phyloP scores from a whole-genome alignment of 345 rosid species.

The Pelargonium nanum region DNA sequence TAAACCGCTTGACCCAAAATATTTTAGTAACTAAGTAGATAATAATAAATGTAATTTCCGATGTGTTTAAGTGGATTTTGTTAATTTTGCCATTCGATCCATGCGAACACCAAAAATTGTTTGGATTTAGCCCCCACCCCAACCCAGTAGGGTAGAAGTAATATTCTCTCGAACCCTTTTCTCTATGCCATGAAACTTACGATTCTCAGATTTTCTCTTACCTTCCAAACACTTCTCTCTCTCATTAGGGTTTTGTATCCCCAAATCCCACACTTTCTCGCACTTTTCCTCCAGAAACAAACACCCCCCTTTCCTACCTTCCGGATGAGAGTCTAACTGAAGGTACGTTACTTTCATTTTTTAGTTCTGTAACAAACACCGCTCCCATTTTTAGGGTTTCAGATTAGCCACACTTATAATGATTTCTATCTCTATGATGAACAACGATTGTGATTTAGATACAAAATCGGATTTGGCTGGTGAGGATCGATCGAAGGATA shows the following conservation, averaged over 20 bases:
- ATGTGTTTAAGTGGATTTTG: no score
- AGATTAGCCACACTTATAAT: constrained; percentile 10
- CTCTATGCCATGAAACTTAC: background rate
- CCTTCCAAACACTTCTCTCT: constrained; percentile 14
- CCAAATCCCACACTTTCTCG: background rate
- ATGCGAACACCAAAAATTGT: no score
- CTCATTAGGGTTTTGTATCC: background rate
- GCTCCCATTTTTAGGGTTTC: constrained; percentile 17
- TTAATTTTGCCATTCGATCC: no score
- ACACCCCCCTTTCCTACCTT: background rate
- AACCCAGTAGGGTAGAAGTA: no score
- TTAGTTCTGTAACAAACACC: background rate
- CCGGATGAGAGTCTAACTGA: background rate
- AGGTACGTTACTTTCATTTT: background rate
- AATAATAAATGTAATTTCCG: no score
- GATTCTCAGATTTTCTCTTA: constrained; percentile 11
- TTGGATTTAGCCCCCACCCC: no score
- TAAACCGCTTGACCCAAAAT: no score
- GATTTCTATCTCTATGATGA: constrained; percentile 13
- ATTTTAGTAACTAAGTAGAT: no score
- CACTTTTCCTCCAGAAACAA: constrained; percentile 3
- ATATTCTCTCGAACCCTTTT: no score
- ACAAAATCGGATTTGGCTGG: constrained; percentile 11
- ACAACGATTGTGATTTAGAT: constrained; percentile 14
- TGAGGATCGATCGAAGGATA: constrained; percentile 8